Evolutionary conservation across 2,329 filamentous ascomycete genomes (phyloP).

Genomic region (Calonectria pseudoturangicola): DNA sequence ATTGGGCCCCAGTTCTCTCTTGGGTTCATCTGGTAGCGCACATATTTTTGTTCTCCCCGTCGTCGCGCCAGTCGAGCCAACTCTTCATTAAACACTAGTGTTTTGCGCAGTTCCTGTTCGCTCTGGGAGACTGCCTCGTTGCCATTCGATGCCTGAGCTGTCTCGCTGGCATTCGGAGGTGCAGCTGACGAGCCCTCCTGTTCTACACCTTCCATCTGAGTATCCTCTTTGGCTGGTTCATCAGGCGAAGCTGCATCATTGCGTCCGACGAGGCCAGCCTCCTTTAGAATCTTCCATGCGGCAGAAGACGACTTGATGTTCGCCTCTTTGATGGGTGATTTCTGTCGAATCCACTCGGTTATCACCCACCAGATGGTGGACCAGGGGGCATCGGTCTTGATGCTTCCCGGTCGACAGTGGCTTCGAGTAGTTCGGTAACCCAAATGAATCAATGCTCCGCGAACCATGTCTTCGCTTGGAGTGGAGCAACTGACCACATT

Average conservation of each 20-base stretch:
- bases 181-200: slow-evolving; percentile 38
- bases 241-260: slow-evolving; percentile 56
- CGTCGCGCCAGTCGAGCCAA: slow-evolving; percentile 82
- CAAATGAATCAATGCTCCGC: slow-evolving; percentile 86
- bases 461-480: slow-evolving; percentile 85
- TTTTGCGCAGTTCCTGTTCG: slow-evolving; percentile 72
- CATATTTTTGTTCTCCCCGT: slow-evolving; percentile 81
- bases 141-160: slow-evolving; percentile 46
- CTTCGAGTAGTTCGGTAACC: slow-evolving; percentile 90
- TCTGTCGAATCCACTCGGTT: slow-evolving; percentile 91
- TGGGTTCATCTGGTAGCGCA: slow-evolving; percentile 93
- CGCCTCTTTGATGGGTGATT: slow-evolving; percentile 83
- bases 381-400: slow-evolving; percentile 97
- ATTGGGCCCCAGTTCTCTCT: slow-evolving; percentile 96
- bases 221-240: slow-evolving; percentile 49
- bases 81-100: slow-evolving; percentile 83
- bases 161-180: slow-evolving; percentile 40
- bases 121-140: slow-evolving; percentile 45
- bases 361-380: slow-evolving; percentile 93
- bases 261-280: slow-evolving; percentile 59
- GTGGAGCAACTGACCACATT: slow-evolving; percentile 87
- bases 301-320: slow-evolving; percentile 82
- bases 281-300: slow-evolving; percentile 80
- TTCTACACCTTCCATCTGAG: slow-evolving; percentile 65
- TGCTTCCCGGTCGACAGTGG: slow-evolving; percentile 90